A percentile compares a stretch with the other conserved stretches of the same genome.
phyloP scores from a whole-genome alignment of 495 filamentous ascomycete genomes.

The Xylaria intraflava region DNA sequence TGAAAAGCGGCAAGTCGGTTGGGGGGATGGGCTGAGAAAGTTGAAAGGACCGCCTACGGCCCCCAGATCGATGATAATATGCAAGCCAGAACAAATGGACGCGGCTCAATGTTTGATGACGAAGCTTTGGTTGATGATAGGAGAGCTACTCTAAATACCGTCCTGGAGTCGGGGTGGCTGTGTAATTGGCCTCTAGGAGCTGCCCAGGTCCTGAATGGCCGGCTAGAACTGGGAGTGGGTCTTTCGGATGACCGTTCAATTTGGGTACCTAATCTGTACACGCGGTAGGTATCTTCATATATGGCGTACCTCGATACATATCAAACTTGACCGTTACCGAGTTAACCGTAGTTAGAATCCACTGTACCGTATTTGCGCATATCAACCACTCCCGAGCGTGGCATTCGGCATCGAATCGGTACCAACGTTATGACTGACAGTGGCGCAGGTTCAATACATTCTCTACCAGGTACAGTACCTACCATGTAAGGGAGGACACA shows the following conservation, averaged over 20 bases:
- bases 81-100: slow-evolving; percentile 4
- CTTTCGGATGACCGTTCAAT: background rate
- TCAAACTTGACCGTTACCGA: too few relatives aligned
- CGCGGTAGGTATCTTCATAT: too few relatives aligned
- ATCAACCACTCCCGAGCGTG: too few relatives aligned
- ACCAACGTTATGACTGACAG: too few relatives aligned
- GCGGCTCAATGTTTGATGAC: slow-evolving; percentile 17
- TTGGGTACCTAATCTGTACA: background rate
- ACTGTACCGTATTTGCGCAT: too few relatives aligned
- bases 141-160: background rate
- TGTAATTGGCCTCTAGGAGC: background rate
- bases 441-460: too few relatives aligned
- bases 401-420: too few relatives aligned
- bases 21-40: background rate
- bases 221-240: background rate
- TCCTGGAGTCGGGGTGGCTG: background rate
- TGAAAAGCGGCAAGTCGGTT: background rate
- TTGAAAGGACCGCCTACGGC: slow-evolving; percentile 3
- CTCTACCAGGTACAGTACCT: too few relatives aligned
- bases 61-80: slow-evolving; percentile 10
- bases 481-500: too few relatives aligned
- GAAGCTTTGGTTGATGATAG: slow-evolving; percentile 15
- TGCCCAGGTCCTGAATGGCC: slow-evolving; percentile 3
- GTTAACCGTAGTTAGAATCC: too few relatives aligned
- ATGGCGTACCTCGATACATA: too few relatives aligned